Percentiles rank a stretch among this genome's conserved stretches.
These are phyloP conservation scores for Cordyceps tenuipes DNA, from an alignment of 2,329 filamentous ascomycete species.

Conservation along the genomic window DNA sequence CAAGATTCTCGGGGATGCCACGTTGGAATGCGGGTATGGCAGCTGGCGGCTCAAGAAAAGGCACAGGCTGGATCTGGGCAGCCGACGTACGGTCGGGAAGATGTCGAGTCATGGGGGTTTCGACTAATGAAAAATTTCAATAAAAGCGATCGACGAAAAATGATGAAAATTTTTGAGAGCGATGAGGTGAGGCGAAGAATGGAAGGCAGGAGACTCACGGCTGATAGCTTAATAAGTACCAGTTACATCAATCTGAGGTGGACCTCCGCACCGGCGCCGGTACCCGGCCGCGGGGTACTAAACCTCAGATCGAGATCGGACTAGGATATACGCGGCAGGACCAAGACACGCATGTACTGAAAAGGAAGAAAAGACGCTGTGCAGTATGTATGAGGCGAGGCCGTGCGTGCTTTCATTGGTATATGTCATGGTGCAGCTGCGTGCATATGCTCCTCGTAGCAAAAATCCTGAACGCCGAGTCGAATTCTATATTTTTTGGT, in stretches of 20 bases:
- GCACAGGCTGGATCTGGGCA: not conserved
- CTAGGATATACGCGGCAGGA: not conserved
- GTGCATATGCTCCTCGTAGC: not conserved
- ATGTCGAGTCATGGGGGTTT: not conserved
- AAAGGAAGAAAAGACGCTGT: not conserved
- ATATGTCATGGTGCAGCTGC: not conserved
- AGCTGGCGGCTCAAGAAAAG: not conserved
- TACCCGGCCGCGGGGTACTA: conserved; percentile 5
- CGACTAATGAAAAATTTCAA: not conserved
- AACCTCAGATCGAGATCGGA: not conserved
- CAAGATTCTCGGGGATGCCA: conserved; percentile 15
- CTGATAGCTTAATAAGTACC: not conserved
- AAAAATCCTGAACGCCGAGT: not conserved
- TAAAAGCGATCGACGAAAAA: not conserved
- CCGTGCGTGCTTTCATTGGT: not conserved
- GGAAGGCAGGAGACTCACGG: too few relatives aligned
- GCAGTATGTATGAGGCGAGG: not conserved
- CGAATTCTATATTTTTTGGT: not conserved
- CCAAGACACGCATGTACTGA: not conserved
- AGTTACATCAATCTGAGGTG: not conserved
- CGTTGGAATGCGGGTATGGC: not conserved
- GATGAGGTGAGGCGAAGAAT: not conserved
- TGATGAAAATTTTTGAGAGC: not conserved
- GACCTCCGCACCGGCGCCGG: conserved; percentile 2
- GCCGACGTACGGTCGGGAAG: not conserved